These are phyloP conservation scores for Herpetomonas muscarum DNA, from an alignment of 208 protist genomes.

Conservation along the genomic window DNA sequence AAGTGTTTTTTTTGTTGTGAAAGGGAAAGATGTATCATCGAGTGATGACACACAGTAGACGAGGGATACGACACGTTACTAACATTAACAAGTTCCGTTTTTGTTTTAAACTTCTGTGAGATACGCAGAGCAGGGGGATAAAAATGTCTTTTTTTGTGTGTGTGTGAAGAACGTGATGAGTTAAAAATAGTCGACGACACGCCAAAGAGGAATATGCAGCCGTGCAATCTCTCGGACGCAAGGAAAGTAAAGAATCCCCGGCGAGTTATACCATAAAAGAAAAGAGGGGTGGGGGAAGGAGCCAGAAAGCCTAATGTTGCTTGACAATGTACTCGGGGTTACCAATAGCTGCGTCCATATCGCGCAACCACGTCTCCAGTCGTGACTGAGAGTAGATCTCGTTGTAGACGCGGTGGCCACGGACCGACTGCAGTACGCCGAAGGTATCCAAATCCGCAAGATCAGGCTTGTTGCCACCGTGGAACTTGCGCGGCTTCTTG, in stretches of 20 bases:
- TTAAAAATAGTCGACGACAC: too few relatives aligned
- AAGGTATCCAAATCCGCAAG: conserved; percentile 86
- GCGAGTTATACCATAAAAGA: neutral
- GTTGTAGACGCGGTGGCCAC: conserved; percentile 79
- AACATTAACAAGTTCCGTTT: too few relatives aligned
- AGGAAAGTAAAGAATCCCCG: neutral
- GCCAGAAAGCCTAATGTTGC: neutral
- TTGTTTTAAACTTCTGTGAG: too few relatives aligned
- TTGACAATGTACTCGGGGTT: conserved; percentile 14
- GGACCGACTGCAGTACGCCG: conserved; percentile 83
- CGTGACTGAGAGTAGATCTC: conserved; percentile 63
- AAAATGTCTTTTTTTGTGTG: too few relatives aligned
- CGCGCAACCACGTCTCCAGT: conserved; percentile 57
- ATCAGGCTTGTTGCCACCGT: conserved; percentile 82
- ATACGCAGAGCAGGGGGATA: too few relatives aligned
- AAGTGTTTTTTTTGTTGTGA: too few relatives aligned
- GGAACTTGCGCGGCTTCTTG: conserved; percentile 62
- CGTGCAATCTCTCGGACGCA: too few relatives aligned
- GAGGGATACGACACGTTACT: too few relatives aligned
- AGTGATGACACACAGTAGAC: too few relatives aligned
- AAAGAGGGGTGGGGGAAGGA: neutral
- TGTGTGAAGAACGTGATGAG: too few relatives aligned
- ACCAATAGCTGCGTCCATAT: conserved; percentile 44
- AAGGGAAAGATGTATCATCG: too few relatives aligned
- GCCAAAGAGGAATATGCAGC: too few relatives aligned